Percentiles rank a stretch among this genome's conserved stretches.
Evolutionary conservation across 768 basidiomycete species (phyloP).

Genomic region (Leccinum disarticulatum): DNA sequence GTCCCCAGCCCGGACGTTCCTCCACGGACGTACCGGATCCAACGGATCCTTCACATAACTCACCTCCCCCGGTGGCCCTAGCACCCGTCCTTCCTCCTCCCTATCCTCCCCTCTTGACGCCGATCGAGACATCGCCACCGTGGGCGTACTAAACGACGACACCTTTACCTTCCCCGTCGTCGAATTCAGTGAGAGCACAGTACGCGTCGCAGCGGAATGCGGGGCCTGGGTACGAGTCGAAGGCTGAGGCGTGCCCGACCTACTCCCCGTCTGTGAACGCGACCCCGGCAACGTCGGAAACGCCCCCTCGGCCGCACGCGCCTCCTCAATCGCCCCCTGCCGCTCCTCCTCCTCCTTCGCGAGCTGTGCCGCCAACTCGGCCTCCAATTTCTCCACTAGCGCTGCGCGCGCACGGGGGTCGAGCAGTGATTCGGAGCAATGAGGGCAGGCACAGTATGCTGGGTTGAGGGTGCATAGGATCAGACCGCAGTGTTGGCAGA

Average conservation of each 20-base stretch:
- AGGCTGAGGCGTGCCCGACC: background rate
- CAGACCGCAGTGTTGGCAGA: conserved; percentile 60
- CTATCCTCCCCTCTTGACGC: conserved; percentile 36
- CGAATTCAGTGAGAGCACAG: conserved; percentile 58
- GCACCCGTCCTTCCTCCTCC: conserved; percentile 41
- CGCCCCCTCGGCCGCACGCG: conserved; percentile 51
- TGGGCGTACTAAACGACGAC: conserved; percentile 47
- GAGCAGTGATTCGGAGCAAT: conserved; percentile 45
- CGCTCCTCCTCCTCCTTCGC: conserved; percentile 50
- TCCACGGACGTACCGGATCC: conserved; percentile 42
- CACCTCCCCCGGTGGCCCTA: conserved; percentile 38
- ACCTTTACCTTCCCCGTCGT: conserved; percentile 53
- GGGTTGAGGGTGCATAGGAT: conserved; percentile 60
- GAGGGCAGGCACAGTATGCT: conserved; percentile 55
- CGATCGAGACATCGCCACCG: conserved; percentile 33
- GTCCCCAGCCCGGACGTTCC: conserved; percentile 37
- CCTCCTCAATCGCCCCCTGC: conserved; percentile 47
- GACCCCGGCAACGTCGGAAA: conserved; percentile 52
- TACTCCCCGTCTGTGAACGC: conserved; percentile 2
- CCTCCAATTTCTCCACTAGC: conserved; percentile 45
- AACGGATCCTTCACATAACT: conserved; percentile 31
- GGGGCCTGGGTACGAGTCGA: background rate
- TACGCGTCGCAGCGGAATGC: conserved; percentile 42
- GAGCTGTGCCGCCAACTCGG: conserved; percentile 43
- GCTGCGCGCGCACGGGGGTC: conserved; percentile 30